These are phyloP conservation scores for Pleomassaria siparia DNA, from an alignment of 2,329 filamentous ascomycete genomes.

Conservation along the genomic window DNA sequence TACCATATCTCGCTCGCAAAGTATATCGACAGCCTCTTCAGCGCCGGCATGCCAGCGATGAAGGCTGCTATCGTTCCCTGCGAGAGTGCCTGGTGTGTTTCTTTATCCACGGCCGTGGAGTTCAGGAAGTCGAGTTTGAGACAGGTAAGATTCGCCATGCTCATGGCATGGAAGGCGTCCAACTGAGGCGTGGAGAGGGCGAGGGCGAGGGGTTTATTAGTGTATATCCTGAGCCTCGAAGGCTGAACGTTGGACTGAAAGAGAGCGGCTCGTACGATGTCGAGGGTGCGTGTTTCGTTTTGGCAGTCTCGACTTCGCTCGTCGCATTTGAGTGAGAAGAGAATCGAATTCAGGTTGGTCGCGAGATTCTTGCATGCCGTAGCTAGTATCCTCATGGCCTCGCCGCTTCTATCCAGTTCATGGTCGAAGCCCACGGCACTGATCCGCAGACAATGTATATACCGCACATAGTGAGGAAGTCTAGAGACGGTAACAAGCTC, in stretches of 20 bases:
- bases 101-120: slow-evolving; percentile 3
- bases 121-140: slow-evolving; percentile 12
- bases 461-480: slow-evolving; percentile 1
- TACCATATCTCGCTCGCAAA: slow-evolving; percentile 13
- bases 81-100: slow-evolving; percentile 4
- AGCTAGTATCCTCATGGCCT: slow-evolving; percentile 1
- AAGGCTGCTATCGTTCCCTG: slow-evolving; percentile 5
- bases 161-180: neutral
- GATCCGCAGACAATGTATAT: slow-evolving; percentile 8
- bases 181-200: neutral
- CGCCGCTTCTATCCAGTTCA: slow-evolving; percentile 1
- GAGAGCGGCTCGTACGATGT: slow-evolving; percentile 4
- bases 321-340: slow-evolving; percentile 8
- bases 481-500: slow-evolving; percentile 8
- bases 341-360: slow-evolving; percentile 2
- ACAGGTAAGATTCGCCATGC: slow-evolving; percentile 2
- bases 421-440: slow-evolving; percentile 7
- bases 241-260: slow-evolving; percentile 5
- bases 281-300: slow-evolving; percentile 1
- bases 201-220: slow-evolving; percentile 7
- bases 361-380: slow-evolving; percentile 6
- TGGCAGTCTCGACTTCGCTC: slow-evolving; percentile 1
- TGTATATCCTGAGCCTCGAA: slow-evolving; percentile 6
- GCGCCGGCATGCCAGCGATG: slow-evolving; percentile 1
- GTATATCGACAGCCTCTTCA: slow-evolving; percentile 8